Evolutionary conservation across 495 filamentous ascomycete genomes (phyloP).

Genomic region (Pseudotulostoma volvatum): DNA sequence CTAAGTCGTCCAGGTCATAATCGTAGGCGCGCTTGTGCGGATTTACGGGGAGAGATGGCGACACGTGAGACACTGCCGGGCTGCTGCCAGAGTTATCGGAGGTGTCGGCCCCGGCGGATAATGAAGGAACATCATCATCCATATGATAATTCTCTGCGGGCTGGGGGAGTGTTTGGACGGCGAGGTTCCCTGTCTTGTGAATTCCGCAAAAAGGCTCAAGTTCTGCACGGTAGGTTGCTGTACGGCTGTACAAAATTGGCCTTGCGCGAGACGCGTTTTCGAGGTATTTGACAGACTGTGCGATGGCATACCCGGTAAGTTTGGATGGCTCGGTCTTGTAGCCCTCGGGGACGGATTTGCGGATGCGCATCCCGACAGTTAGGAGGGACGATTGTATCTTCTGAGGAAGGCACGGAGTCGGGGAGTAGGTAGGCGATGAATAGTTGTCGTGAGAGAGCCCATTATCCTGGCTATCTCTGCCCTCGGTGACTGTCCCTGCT

Average conservation of each 20-base stretch:
- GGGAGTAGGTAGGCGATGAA: slow-evolving; percentile 24
- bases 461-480: slow-evolving; percentile 3
- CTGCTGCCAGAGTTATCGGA: slow-evolving; percentile 30
- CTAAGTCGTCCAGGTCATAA: slow-evolving; percentile 3
- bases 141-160: slow-evolving; percentile 5
- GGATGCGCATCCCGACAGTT: slow-evolving; percentile 79
- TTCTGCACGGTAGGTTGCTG: slow-evolving; percentile 27
- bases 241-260: slow-evolving; percentile 12
- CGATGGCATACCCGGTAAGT: slow-evolving; percentile 16
- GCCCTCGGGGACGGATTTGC: slow-evolving; percentile 80
- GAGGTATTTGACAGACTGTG: slow-evolving; percentile 1
- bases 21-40: slow-evolving; percentile 25
- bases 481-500: slow-evolving; percentile 4
- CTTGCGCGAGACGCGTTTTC: slow-evolving; percentile 9
- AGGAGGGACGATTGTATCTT: slow-evolving; percentile 62
- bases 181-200: slow-evolving; percentile 38
- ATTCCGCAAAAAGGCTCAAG: slow-evolving; percentile 65
- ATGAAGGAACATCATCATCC: slow-evolving; percentile 5
- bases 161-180: slow-evolving; percentile 8
- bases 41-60: slow-evolving; percentile 26
- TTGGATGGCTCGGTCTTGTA: slow-evolving; percentile 51
- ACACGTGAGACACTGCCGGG: slow-evolving; percentile 24
- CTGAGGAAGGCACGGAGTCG: slow-evolving; percentile 36
- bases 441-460: slow-evolving; percentile 26
- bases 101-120: slow-evolving; percentile 23